These are phyloP conservation scores for Rhodotorula sphaerocarpa DNA, from an alignment of 768 basidiomycete genomes.

Conservation along the genomic window DNA sequence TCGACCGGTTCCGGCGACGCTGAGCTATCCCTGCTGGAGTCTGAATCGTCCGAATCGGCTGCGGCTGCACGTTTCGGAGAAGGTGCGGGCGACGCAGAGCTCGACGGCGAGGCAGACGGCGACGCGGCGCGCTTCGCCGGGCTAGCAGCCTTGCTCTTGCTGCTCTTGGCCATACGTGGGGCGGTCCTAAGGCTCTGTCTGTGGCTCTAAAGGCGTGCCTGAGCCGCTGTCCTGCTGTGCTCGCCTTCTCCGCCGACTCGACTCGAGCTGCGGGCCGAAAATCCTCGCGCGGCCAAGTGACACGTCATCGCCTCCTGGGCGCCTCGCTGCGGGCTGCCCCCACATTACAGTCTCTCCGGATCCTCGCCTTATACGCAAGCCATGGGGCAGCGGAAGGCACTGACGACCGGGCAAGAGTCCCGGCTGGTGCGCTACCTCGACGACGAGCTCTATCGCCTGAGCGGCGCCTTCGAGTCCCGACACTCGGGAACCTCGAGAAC, in stretches of 20 bases:
- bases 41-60: neutral
- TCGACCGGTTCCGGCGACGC: slow-evolving; percentile 19
- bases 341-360: too few relatives aligned
- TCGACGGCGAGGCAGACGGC: slow-evolving; percentile 4
- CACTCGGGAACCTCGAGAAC: neutral
- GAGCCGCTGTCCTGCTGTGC: too few relatives aligned
- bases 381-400: neutral
- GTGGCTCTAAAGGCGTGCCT: too few relatives aligned
- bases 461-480: slow-evolving; percentile 6
- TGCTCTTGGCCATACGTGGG: neutral
- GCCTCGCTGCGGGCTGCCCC: too few relatives aligned
- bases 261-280: too few relatives aligned
- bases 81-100: neutral
- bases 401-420: slow-evolving; percentile 9
- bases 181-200: too few relatives aligned
- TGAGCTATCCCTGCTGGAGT: slow-evolving; percentile 2
- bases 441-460: slow-evolving; percentile 6
- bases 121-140: neutral
- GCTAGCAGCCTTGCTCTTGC: slow-evolving; percentile 27
- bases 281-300: too few relatives aligned
- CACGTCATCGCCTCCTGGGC: too few relatives aligned
- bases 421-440: slow-evolving; percentile 31
- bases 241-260: too few relatives aligned
- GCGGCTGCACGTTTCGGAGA: neutral
- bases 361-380: neutral